Evolutionary conservation across 2,329 filamentous ascomycete genomes (phyloP).

Genomic region (Trichoderma harzianum): DNA sequence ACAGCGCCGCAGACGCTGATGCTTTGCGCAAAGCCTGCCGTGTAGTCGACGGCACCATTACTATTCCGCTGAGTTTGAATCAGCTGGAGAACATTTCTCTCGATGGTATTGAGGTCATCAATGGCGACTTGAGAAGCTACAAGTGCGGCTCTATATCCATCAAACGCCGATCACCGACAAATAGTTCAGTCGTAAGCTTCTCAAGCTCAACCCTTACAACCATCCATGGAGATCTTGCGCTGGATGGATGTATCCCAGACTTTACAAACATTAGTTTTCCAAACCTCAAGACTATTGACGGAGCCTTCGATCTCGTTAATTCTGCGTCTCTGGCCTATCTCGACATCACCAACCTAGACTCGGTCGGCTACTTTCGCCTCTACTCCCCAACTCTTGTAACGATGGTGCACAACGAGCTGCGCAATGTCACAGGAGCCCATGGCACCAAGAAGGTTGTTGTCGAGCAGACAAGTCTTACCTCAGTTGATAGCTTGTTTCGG

Average conservation of each 20-base stretch:
- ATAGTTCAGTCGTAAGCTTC: background rate
- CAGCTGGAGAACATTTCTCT: background rate
- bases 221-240: background rate
- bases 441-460: background rate
- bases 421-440: background rate
- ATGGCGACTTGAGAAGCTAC: background rate
- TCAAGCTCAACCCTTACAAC: background rate
- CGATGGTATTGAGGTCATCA: background rate
- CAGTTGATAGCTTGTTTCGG: background rate
- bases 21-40: background rate
- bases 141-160: background rate
- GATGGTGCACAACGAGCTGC: background rate
- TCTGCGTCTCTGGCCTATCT: background rate
- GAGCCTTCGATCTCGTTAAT: background rate
- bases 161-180: background rate
- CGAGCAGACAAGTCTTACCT: background rate
- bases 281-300: background rate
- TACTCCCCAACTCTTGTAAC: background rate
- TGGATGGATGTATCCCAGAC: background rate
- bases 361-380: background rate
- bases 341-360: background rate
- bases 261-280: background rate
- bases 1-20: background rate
- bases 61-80: background rate
- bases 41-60: background rate